These are phyloP conservation scores for Kodamaea sagamina DNA, from an alignment of 805 yeast genomes.

Conservation along the genomic window DNA sequence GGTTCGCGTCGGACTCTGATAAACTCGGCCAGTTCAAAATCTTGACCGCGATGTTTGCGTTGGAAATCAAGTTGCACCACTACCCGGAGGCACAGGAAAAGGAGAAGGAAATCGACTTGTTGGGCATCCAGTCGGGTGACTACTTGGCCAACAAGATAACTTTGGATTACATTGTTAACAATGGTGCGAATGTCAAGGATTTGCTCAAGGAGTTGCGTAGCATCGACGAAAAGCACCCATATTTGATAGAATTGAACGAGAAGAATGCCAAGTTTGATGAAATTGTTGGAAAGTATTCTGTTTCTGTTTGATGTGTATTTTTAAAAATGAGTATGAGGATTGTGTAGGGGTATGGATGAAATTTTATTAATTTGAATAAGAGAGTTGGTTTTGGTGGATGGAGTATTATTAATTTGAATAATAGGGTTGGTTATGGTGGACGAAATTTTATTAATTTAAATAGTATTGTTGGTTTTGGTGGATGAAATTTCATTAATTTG, in stretches of 20 bases:
- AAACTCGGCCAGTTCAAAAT: constrained; percentile 35
- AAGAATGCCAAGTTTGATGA: constrained; percentile 68
- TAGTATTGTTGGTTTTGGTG: too few relatives aligned
- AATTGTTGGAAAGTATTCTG: constrained; percentile 59
- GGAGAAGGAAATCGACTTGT: constrained; percentile 42
- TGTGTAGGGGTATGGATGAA: too few relatives aligned
- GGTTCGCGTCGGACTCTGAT: constrained; percentile 41
- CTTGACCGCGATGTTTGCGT: constrained; percentile 62
- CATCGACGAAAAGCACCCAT: constrained; percentile 57
- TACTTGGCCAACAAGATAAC: constrained; percentile 67
- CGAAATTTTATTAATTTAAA: too few relatives aligned
- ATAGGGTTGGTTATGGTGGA: too few relatives aligned
- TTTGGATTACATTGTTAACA: constrained; percentile 49
- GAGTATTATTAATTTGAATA: too few relatives aligned
- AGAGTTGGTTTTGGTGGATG: too few relatives aligned
- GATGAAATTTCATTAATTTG: too few relatives aligned
- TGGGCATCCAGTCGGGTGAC: constrained; percentile 44
- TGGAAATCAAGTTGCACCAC: constrained; percentile 78
- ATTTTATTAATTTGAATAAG: too few relatives aligned
- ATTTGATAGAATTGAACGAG: constrained; percentile 57
- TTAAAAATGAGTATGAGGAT: background rate
- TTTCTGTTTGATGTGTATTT: background rate
- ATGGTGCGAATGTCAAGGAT: constrained; percentile 45
- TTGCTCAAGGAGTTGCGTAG: constrained; percentile 48
- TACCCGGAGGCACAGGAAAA: constrained; percentile 80